A percentile compares a stretch with the other conserved stretches of the same genome.
These are phyloP conservation scores for Usnea hakonensis DNA, from an alignment of 495 filamentous ascomycete genomes.

Conservation along the genomic window DNA sequence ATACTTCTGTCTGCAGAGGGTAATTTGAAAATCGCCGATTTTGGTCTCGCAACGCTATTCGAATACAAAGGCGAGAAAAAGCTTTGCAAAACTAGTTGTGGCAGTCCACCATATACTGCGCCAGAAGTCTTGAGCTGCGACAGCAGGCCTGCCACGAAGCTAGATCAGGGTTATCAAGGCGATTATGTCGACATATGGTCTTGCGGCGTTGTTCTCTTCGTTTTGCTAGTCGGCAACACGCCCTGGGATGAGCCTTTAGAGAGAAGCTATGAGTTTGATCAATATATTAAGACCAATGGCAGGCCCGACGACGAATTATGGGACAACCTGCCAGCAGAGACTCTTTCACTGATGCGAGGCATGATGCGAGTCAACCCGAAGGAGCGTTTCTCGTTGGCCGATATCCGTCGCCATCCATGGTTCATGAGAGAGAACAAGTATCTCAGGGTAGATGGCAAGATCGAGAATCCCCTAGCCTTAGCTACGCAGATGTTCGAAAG, in stretches of 20 bases:
- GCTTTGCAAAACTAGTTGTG: slow-evolving; percentile 78
- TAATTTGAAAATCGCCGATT: slow-evolving; percentile 92
- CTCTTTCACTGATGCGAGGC: slow-evolving; percentile 78
- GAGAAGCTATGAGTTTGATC: slow-evolving; percentile 71
- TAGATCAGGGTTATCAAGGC: slow-evolving; percentile 62
- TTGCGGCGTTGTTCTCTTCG: slow-evolving; percentile 92
- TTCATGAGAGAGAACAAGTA: slow-evolving; percentile 77
- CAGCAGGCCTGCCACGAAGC: slow-evolving; percentile 39
- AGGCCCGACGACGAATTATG: slow-evolving; percentile 80
- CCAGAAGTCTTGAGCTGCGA: slow-evolving; percentile 71
- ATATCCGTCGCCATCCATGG: slow-evolving; percentile 91
- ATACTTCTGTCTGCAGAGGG: slow-evolving; percentile 75
- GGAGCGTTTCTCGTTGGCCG: slow-evolving; percentile 75
- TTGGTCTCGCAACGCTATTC: slow-evolving; percentile 91
- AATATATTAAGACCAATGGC: slow-evolving; percentile 73
- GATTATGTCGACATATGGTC: slow-evolving; percentile 94
- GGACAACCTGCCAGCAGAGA: slow-evolving; percentile 67
- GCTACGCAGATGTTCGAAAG: slow-evolving; percentile 90
- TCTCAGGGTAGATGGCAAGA: slow-evolving; percentile 61
- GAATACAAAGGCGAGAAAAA: slow-evolving; percentile 76
- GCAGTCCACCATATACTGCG: slow-evolving; percentile 94
- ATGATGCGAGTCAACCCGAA: slow-evolving; percentile 80
- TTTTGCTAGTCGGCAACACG: slow-evolving; percentile 90
- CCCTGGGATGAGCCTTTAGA: slow-evolving; percentile 92
- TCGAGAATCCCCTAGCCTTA: slow-evolving; percentile 71